Percentiles rank a stretch among this genome's conserved stretches.
Evolutionary conservation across 352 stramenopile species (phyloP).

Genomic region (Peronospora tabacina): DNA sequence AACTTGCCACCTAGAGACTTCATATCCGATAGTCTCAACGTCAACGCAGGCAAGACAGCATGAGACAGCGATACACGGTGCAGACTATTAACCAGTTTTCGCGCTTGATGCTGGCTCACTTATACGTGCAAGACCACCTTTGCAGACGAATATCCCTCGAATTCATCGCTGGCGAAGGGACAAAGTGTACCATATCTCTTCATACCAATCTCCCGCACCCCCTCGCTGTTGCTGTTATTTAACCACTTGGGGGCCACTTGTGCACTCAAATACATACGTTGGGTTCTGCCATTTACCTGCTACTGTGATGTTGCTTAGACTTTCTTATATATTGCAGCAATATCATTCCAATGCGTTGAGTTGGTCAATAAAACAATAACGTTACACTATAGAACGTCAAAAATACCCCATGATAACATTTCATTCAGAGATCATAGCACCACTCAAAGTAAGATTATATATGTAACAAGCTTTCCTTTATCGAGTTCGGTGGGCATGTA

Average conservation of each 20-base stretch:
- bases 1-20: conserved; percentile 45
- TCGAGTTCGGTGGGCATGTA: not conserved
- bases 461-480: no score
- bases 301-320: conserved; percentile 6
- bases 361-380: conserved; percentile 6
- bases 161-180: conserved; percentile 12
- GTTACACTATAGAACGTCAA: conserved; percentile 1
- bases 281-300: conserved; percentile 12
- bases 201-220: conserved; percentile 7
- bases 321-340: conserved; percentile 8
- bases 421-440: not conserved
- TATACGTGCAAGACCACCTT: conserved; percentile 6
- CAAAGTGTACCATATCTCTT: conserved; percentile 33
- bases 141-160: conserved; percentile 18
- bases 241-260: conserved; percentile 18
- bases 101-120: conserved; percentile 7
- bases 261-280: conserved; percentile 28
- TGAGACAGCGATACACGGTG: conserved; percentile 26
- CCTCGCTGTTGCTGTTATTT: conserved; percentile 32
- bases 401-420: not conserved
- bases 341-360: not conserved
- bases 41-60: conserved; percentile 48
- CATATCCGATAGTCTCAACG: conserved; percentile 34
- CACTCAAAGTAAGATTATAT: not conserved
- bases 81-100: conserved; percentile 6